Base-by-base conservation (phyloP, 1,284 basidiomycete species). In the Porogramme epimiltina region DNA sequence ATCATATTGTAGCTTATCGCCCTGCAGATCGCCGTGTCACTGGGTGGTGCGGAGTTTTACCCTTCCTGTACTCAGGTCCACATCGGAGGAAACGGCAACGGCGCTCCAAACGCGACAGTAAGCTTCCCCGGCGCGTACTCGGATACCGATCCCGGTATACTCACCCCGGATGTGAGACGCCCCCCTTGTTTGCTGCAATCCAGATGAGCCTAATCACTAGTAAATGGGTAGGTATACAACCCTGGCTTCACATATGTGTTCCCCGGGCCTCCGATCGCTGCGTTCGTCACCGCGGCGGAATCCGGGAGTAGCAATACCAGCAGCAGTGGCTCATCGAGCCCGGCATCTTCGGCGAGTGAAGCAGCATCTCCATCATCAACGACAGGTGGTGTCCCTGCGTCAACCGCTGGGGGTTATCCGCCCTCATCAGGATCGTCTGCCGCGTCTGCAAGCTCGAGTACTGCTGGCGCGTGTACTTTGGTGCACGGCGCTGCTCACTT, bases 41-140 rank as follows among this genome's bases (percentile, higher is more conserved):
- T 47, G 0, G 80, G 80, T 4, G 82, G 81, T 13, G 87, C 85
- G 10, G 87, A 89, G 67, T 89, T 87, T 70, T 90, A 90, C 65
- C 81, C 82, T 0, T 79, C 76, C 19, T 90, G 87, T 64, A 66
- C 79, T 9, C 87, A 89, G 62, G 62, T 89, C 49, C 72, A 60
- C 26, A 70, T 90, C 34, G 73, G 75, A 2, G 85, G 85, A 18
- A 76, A 66, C 20, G 80, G 77, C 28, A 64, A 54, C 0, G 76
- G 83, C 2, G 28, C 28, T 16, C 52, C 57, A 4, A 66, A 64
- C 59, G 77, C 81, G 52, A 76, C 81, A 31, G 84, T 85, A 19
- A 69, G 63, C 13, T 72, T 89, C 54, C 87, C 87, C 2, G 87
- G 87, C 8, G 81, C 79, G 5, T 89, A 89, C 70, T 72, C 63